Percentiles rank a stretch among this genome's conserved stretches.
phyloP scores from a whole-genome alignment of 108 stramenopile species.

The Pseudonitzschia pungens region DNA sequence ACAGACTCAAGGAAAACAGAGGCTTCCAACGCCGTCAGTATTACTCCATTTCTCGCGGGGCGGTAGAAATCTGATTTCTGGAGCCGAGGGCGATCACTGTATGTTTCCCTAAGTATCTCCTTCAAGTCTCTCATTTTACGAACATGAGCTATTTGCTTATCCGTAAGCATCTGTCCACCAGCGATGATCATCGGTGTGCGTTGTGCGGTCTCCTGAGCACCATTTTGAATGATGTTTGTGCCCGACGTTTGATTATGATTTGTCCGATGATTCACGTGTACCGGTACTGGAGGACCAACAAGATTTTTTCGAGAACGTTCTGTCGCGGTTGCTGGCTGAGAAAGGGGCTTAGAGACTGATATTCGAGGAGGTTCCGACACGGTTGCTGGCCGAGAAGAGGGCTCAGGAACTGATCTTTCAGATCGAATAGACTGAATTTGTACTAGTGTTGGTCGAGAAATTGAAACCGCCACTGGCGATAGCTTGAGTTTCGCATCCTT shows the following conservation, averaged over 20 bases:
- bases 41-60: slow-evolving; percentile 22
- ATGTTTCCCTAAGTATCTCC: neutral
- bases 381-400: neutral
- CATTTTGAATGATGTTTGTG: no score
- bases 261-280: no score
- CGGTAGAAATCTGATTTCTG: slow-evolving; percentile 17
- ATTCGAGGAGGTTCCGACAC: neutral
- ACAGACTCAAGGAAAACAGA: slow-evolving; percentile 27
- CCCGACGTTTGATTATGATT: no score
- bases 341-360: neutral
- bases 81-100: slow-evolving; percentile 1
- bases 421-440: neutral
- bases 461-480: neutral
- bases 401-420: neutral
- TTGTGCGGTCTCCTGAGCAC: no score
- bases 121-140: no score
- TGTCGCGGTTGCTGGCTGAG: no score
- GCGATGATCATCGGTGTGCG: neutral
- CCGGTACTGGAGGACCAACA: no score
- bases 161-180: neutral
- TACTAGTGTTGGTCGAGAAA: neutral
- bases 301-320: no score
- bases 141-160: no score
- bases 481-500: neutral
- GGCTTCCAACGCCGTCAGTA: slow-evolving; percentile 29